These are phyloP conservation scores for Ceratocystis papillata DNA, from an alignment of 2,329 filamentous ascomycete genomes.

Conservation along the genomic window DNA sequence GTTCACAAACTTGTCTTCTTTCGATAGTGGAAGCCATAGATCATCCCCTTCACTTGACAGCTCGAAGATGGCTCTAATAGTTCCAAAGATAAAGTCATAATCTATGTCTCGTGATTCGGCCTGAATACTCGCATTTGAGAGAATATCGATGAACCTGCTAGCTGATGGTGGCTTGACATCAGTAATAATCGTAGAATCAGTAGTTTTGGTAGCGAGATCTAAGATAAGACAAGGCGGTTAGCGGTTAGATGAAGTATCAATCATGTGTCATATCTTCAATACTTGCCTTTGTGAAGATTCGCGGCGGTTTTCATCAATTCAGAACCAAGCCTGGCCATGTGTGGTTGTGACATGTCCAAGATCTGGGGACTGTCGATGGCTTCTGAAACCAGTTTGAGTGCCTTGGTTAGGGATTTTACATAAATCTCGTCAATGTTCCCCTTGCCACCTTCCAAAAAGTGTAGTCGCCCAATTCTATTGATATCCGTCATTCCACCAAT, in stretches of 20 bases:
- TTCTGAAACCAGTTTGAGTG: constrained; percentile 45
- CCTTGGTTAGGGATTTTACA: constrained; percentile 35
- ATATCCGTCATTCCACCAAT: constrained; percentile 51
- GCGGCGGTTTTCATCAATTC: constrained; percentile 26
- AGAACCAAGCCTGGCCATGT: constrained; percentile 4
- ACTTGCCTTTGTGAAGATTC: constrained; percentile 36
- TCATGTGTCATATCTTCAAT: too few relatives aligned
- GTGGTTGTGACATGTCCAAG: constrained; percentile 30
- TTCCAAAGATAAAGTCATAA: not conserved
- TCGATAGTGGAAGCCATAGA: constrained; percentile 9
- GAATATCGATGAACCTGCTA: constrained; percentile 4
- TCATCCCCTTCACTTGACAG: constrained; percentile 4
- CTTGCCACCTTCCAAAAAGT: constrained; percentile 23
- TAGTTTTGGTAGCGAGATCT: constrained; percentile 5
- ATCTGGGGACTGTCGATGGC: constrained; percentile 51
- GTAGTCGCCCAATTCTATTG: constrained; percentile 21
- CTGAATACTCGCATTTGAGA: not conserved
- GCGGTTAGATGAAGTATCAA: not conserved
- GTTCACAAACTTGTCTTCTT: not conserved
- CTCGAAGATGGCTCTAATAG: not conserved
- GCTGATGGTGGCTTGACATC: constrained; percentile 8
- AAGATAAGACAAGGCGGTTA: not conserved
- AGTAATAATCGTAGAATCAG: not conserved
- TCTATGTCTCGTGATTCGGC: not conserved
- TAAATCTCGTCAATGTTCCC: constrained; percentile 26